Evolutionary conservation across 2,329 filamentous ascomycete species (phyloP).

Genomic region (Myriosclerotinia curreyana): DNA sequence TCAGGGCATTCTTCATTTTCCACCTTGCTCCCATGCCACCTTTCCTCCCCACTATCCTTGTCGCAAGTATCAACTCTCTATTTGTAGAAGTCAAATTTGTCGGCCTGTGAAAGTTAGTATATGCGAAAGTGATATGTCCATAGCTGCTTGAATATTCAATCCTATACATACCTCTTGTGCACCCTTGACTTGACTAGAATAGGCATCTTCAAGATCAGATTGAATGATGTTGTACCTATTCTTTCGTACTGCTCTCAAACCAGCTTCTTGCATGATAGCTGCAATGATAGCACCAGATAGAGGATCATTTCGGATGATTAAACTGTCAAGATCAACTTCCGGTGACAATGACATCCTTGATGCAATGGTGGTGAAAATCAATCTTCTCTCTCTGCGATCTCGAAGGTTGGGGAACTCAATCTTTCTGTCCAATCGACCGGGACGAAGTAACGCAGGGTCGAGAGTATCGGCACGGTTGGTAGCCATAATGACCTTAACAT

Average conservation of each 20-base stretch:
- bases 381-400: constrained; percentile 87
- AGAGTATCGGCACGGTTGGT: constrained; percentile 97
- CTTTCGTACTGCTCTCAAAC: constrained; percentile 89
- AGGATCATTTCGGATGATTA: constrained; percentile 96
- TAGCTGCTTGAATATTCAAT: constrained; percentile 36
- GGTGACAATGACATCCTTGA: constrained; percentile 95
- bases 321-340: constrained; percentile 91
- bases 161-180: constrained; percentile 59
- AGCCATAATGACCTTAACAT: constrained; percentile 99
- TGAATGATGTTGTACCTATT: constrained; percentile 99
- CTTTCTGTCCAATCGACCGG: constrained; percentile 93
- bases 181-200: constrained; percentile 93
- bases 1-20: constrained; percentile 8
- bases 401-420: constrained; percentile 97
- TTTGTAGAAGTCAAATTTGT: constrained; percentile 92
- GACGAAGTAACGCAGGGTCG: constrained; percentile 89
- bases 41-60: neutral
- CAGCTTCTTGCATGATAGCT: constrained; percentile 98
- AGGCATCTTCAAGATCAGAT: constrained; percentile 92
- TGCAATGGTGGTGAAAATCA: constrained; percentile 98
- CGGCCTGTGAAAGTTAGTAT: constrained; percentile 45
- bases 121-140: neutral
- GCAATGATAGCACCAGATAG: constrained; percentile 94
- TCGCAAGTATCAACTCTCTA: constrained; percentile 42
- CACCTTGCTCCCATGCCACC: neutral